Percentiles rank a stretch among this genome's conserved stretches.
Conservation (phyloP, 495 filamentous ascomycete species). For the Margaritispora aquatica region DNA sequence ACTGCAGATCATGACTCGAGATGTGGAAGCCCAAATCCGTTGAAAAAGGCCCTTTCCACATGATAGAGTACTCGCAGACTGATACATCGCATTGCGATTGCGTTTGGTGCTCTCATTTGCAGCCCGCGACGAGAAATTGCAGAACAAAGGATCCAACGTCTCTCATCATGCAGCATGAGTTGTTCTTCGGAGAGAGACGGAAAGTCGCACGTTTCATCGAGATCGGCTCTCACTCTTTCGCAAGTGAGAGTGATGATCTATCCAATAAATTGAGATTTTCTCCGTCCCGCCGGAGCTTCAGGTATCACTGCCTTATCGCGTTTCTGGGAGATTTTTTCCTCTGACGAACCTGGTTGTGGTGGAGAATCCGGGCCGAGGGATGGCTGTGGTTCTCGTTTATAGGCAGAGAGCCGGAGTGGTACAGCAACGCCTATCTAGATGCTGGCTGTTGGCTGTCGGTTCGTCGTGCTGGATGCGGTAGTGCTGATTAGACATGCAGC, state of each 20-base stretch:
- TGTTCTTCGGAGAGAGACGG: background rate
- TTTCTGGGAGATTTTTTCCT: background rate
- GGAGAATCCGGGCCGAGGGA: background rate
- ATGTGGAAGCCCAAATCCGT: background rate
- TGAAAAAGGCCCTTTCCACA: background rate
- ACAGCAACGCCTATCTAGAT: conserved; percentile 5
- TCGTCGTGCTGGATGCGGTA: background rate
- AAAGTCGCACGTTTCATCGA: background rate
- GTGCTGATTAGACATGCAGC: conserved; percentile 1
- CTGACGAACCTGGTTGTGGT: too few relatives aligned
- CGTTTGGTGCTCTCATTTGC: background rate
- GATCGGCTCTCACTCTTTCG: background rate
- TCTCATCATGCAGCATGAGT: background rate
- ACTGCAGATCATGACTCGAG: background rate
- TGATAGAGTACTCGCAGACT: background rate
- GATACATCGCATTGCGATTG: background rate
- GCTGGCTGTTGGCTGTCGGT: background rate
- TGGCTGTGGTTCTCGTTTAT: background rate
- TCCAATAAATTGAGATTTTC: background rate
- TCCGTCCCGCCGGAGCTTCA: background rate
- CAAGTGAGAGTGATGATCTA: background rate
- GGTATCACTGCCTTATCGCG: background rate
- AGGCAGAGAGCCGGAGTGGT: background rate
- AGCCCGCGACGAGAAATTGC: background rate
- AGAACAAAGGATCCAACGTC: background rate